These are phyloP conservation scores for Aspergillus eucalypticola DNA, from an alignment of 2,329 filamentous ascomycete genomes.

Conservation along the genomic window DNA sequence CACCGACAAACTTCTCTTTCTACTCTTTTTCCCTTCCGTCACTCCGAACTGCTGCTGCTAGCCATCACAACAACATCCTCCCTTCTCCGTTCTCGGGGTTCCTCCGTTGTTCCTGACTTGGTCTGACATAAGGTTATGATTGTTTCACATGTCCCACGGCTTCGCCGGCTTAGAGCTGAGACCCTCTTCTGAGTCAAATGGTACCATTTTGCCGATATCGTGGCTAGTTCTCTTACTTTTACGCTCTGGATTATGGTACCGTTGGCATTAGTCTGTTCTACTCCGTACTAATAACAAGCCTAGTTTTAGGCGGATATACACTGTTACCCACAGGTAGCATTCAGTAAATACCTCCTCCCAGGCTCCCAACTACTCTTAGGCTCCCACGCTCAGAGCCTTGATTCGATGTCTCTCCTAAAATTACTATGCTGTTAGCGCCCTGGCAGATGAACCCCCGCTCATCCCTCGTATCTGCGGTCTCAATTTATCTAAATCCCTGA, in stretches of 20 bases:
- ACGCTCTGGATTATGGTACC: background rate
- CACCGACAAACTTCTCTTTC: background rate
- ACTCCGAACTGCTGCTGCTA: too few species aligned
- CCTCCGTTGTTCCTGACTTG: background rate
- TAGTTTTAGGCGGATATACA: background rate
- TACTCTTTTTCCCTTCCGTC: background rate
- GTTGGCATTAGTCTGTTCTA: constrained; percentile 1
- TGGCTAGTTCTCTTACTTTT: background rate
- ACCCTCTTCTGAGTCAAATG: background rate
- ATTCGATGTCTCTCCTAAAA: background rate
- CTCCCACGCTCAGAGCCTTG: background rate
- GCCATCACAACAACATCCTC: background rate
- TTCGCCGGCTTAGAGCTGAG: background rate
- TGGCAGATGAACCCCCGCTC: background rate
- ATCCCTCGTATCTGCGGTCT: constrained; percentile 1
- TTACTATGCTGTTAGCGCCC: background rate
- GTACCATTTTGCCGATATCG: background rate
- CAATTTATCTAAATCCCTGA: background rate
- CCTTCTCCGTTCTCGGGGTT: background rate
- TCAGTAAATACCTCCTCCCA: background rate
- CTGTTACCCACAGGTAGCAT: background rate
- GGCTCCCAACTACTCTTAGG: too few species aligned
- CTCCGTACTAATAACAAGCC: background rate
- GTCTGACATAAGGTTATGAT: constrained; percentile 10
- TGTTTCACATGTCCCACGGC: constrained; percentile 7